A percentile compares a stretch with the other conserved stretches of the same genome.
These are phyloP conservation scores for Phytophthora sp. DNA, from an alignment of 352 stramenopile species.

Conservation along the genomic window DNA sequence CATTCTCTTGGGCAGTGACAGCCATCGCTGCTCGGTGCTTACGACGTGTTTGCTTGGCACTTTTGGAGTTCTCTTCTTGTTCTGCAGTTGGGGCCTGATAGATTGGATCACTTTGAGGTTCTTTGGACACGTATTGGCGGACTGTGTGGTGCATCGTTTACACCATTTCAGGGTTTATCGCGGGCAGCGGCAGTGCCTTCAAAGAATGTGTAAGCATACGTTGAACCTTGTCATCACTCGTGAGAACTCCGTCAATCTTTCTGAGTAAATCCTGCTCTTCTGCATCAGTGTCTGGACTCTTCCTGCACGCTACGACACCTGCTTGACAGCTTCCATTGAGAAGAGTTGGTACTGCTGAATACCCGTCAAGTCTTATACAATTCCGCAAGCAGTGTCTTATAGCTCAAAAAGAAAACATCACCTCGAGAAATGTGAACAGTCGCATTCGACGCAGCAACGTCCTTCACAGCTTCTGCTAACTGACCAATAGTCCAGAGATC, in stretches of 20 bases:
- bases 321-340: background rate
- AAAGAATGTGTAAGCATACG: background rate
- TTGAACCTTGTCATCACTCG: background rate
- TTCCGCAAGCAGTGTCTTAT: constrained; percentile 7
- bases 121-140: background rate
- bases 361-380: background rate
- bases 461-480: background rate
- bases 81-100: background rate
- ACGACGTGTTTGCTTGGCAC: background rate
- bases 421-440: constrained; percentile 1
- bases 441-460: background rate
- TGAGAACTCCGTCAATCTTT: constrained; percentile 1
- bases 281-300: background rate
- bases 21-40: background rate
- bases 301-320: background rate
- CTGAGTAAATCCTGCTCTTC: constrained; percentile 6
- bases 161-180: background rate
- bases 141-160: background rate
- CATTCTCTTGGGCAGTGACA: background rate
- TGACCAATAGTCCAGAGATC: background rate
- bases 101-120: background rate
- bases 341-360: constrained; percentile 1
- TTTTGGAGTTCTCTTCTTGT: background rate
- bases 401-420: constrained; percentile 6
- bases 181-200: background rate